Evolutionary conservation across 2,329 filamentous ascomycete species (phyloP), one percentile per base, ranked within the genome.

Genomic region (Cordyceps fumosorosea): DNA sequence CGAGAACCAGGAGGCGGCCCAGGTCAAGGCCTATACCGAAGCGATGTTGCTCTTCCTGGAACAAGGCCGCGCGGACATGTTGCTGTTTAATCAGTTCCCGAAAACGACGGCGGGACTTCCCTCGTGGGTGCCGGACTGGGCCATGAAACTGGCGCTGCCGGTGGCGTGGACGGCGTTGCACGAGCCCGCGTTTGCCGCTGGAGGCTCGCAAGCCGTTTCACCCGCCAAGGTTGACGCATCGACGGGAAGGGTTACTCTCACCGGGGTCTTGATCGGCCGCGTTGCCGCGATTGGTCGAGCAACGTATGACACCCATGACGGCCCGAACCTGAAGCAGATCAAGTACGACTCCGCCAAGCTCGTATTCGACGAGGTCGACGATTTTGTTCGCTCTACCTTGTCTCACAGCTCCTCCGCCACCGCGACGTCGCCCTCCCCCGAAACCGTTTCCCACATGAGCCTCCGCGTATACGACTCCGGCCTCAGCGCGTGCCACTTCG

Each of bases 71-170:
- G 37, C 67, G 5, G 73, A 75, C 57, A 51, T 69, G 1, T 62
- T 75, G 7, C 64, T 73, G 7, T 74, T 70, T 55, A 68, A 67
- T 6, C 73, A 74, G 62, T 65, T 66, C 6, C 68, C 69, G 2
- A 70, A 69, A 22, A 48, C 44, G 24, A 62, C 66, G 1, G 14
- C 47, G 1, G 63, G 58, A 3, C 26, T 74, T 20, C 73, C 73
- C 2, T 73, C 72, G 2, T 75, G 73, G 73, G 71, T 70, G 3
- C 71, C 72, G 7, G 72, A 75, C 62, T 74, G 72, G 72, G 67
- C 69, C 1, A 70, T 69, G 69, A 32, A 66, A n/a, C 64, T 75
- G 18, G 47, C 29, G 3, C 60, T 68, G 7, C 71, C 73, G 0
- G 53, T 66, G 6, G 66, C 68, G 1, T 74, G 74, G 50, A n/a